Percentiles rank a stretch among this genome's conserved stretches.
These are phyloP conservation scores for Xylaria scruposa DNA, from an alignment of 495 filamentous ascomycete species.

Conservation along the genomic window DNA sequence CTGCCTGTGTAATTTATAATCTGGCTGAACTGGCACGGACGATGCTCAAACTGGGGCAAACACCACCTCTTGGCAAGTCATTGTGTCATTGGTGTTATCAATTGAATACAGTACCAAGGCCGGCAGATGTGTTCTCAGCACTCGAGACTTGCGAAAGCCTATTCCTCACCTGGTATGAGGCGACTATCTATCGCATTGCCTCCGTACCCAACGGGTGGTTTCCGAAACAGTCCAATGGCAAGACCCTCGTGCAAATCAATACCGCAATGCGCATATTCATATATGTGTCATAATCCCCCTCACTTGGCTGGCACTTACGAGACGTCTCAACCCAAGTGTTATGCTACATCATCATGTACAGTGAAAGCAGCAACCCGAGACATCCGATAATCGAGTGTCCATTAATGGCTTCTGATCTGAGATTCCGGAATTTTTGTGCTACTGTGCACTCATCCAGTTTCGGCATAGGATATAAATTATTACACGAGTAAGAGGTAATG, in stretches of 20 bases:
- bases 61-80: slow-evolving; percentile 40
- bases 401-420: not conserved
- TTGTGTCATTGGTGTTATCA: slow-evolving; percentile 35
- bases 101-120: slow-evolving; percentile 41
- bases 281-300: slow-evolving; percentile 12
- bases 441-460: not conserved
- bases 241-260: not conserved
- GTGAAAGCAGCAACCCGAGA: slow-evolving; percentile 2
- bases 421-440: not conserved
- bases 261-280: slow-evolving; percentile 5
- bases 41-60: slow-evolving; percentile 22
- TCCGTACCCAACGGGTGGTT: not conserved
- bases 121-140: slow-evolving; percentile 41
- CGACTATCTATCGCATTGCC: not conserved
- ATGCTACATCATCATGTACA: slow-evolving; percentile 1
- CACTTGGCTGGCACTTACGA: not conserved
- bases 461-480: slow-evolving; percentile 4
- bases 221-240: not conserved
- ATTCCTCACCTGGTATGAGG: not conserved
- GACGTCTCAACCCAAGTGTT: not conserved
- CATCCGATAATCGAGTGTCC: not conserved
- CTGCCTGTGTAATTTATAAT: slow-evolving; percentile 21
- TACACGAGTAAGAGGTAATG: not conserved
- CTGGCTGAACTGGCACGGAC: slow-evolving; percentile 30
- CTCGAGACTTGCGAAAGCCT: not conserved